Base-by-base conservation (phyloP, 768 basidiomycete genomes). In the Kwoniella pini region DNA sequence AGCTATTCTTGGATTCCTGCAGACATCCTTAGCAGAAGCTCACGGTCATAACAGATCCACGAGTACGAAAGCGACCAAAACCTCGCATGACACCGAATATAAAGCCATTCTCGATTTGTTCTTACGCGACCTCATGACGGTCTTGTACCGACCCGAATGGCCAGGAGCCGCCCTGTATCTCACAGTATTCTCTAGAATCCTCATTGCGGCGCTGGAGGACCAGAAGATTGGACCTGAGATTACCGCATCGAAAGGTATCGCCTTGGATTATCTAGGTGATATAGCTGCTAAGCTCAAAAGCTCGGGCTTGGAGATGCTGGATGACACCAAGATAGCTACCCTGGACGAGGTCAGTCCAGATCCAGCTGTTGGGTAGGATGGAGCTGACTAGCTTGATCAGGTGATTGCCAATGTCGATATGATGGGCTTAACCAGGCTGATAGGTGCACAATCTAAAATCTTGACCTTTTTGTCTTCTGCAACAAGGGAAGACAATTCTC, bases 111-210 rank as follows among this genome's bases (percentile, higher is more conserved):
- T 98, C 60, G 95, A 98, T 71, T 89, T 89, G 68, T 81, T 98
- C 11, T 85, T 98, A 40, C 85, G 86, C 1, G 96, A 99, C 72
- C 81, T 96, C 22, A 82, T 98, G 22, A 84, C 84, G 9, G 92
- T 96, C 19, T 81, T 97, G 5, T 93, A 88, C 75, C 90, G 90
- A 86, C 94, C 96, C 0, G 96, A 99, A 78, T 99, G 95, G 93
- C 96, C 96, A 5, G 94, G 90, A 10, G 90, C 96, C 1, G 84
- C 86, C 42, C 79, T 96, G 17, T 81, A 96, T 38, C 80, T 98
- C 36, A 85, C 83, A 43, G 87, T 96, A 46, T 85, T 87, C 6
- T 88, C 87, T 64, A 88, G 87, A 74, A 87, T 87, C 67, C 90
- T 98, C 90, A 87, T 94, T 22, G 81, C 87, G 3, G 88, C 88